Conservation (phyloP, 805 yeast genomes). For the Barnettozyma pratensis region DNA sequence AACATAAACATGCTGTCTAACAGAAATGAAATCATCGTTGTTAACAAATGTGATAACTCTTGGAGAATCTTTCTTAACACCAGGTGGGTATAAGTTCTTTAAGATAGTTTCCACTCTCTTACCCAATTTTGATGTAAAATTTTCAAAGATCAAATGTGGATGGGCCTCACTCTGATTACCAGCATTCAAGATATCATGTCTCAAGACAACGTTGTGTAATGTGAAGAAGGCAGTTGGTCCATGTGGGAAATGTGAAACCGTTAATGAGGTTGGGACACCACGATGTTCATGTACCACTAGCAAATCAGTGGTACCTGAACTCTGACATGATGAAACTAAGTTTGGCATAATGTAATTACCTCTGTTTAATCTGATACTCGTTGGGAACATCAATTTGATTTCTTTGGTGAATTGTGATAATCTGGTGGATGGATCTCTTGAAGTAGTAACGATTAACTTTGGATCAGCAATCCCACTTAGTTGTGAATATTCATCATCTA, state of each 20-base stretch:
- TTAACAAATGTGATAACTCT: constrained; percentile 92
- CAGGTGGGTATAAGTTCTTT: constrained; percentile 92
- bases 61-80: constrained; percentile 85
- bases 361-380: constrained; percentile 82
- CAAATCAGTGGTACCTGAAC: constrained; percentile 78
- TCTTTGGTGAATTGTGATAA: constrained; percentile 91
- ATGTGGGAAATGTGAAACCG: constrained; percentile 93
- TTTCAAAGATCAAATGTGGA: constrained; percentile 92
- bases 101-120: constrained; percentile 72
- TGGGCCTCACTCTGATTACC: constrained; percentile 89
- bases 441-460: constrained; percentile 85
- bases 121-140: constrained; percentile 78
- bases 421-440: constrained; percentile 84
- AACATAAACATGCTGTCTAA: constrained; percentile 92
- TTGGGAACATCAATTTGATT: constrained; percentile 83
- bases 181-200: constrained; percentile 83
- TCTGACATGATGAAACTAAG: constrained; percentile 75
- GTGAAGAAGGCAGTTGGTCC: constrained; percentile 97
- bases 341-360: constrained; percentile 88
- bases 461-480: constrained; percentile 89
- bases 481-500: constrained; percentile 91
- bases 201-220: constrained; percentile 85
- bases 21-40: constrained; percentile 86
- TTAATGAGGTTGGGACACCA: constrained; percentile 94
- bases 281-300: constrained; percentile 91